A percentile compares a stretch with the other conserved stretches of the same genome.
These are phyloP conservation scores for Tephrocybe sp. DNA, from an alignment of 768 basidiomycete species.

Conservation along the genomic window DNA sequence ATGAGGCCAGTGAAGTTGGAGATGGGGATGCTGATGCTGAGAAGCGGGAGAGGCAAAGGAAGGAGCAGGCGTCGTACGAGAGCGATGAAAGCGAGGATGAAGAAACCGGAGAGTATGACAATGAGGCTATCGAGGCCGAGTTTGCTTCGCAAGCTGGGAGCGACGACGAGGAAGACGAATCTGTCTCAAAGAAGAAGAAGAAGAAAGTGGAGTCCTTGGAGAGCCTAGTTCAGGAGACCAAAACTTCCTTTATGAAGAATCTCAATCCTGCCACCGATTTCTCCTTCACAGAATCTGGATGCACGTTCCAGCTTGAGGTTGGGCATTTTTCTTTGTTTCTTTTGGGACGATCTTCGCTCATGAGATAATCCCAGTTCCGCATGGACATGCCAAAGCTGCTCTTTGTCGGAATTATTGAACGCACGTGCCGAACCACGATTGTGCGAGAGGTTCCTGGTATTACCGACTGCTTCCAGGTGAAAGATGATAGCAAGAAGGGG, in stretches of 20 bases:
- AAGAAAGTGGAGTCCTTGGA: constrained; percentile 26
- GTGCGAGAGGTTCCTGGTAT: constrained; percentile 91
- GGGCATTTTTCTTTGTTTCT: constrained; percentile 22
- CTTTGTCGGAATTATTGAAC: constrained; percentile 90
- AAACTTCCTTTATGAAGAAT: constrained; percentile 51
- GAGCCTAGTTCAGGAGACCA: constrained; percentile 40
- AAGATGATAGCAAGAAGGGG: constrained; percentile 55
- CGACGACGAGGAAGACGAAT: constrained; percentile 26
- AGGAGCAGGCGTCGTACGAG: constrained; percentile 76
- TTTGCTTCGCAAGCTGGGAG: constrained; percentile 51
- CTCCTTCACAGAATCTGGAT: constrained; percentile 60
- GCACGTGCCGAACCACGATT: constrained; percentile 78
- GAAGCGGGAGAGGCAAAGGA: constrained; percentile 67
- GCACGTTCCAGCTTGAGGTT: constrained; percentile 84
- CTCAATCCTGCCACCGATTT: constrained; percentile 72
- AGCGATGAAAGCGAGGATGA: constrained; percentile 62
- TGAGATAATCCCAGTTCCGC: constrained; percentile 56
- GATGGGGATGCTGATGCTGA: constrained; percentile 82
- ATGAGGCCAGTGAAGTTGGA: constrained; percentile 72
- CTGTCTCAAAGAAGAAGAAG: constrained; percentile 23
- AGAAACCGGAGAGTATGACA: constrained; percentile 45
- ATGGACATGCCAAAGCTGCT: constrained; percentile 90
- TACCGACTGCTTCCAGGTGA: constrained; percentile 77
- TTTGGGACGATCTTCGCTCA: background rate
- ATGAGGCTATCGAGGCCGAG: constrained; percentile 63